A percentile compares a stretch with the other conserved stretches of the same genome.
Conservation (phyloP, 148 eudicot genomes). For the Rhododendron ovatum region DNA sequence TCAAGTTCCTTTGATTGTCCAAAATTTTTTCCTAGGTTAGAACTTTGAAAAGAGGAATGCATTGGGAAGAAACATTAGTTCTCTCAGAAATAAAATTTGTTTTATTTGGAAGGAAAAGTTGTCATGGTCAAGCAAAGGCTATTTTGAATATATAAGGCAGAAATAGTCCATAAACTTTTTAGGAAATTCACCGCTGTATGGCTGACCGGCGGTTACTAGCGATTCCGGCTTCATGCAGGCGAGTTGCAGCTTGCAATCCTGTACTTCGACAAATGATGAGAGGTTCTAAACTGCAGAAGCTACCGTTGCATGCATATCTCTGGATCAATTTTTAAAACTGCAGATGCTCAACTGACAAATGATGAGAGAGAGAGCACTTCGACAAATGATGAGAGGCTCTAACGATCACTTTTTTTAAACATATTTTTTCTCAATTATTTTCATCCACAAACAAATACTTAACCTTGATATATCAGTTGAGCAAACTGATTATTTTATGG, state of each 20-base stretch:
- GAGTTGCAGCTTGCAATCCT: no score
- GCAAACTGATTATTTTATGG: neutral
- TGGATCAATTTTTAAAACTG: no score
- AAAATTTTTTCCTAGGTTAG: neutral
- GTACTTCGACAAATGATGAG: no score
- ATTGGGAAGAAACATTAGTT: neutral
- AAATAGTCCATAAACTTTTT: neutral
- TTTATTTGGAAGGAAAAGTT: neutral
- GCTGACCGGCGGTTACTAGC: no score
- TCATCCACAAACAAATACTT: neutral
- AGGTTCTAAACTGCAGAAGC: no score
- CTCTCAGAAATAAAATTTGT: neutral
- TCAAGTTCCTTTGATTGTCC: neutral
- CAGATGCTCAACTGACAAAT: no score
- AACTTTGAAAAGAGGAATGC: neutral
- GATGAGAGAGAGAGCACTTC: no score
- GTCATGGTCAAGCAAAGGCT: neutral
- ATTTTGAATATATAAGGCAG: neutral
- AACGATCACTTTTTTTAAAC: neutral
- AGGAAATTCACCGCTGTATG: no score
- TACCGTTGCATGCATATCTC: no score
- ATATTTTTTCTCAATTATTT: neutral
- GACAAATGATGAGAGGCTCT: no score
- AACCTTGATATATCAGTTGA: neutral
- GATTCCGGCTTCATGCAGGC: no score